phyloP scores from a whole-genome alignment of 306 rosid species.

The Pyrus bretschneideri region DNA sequence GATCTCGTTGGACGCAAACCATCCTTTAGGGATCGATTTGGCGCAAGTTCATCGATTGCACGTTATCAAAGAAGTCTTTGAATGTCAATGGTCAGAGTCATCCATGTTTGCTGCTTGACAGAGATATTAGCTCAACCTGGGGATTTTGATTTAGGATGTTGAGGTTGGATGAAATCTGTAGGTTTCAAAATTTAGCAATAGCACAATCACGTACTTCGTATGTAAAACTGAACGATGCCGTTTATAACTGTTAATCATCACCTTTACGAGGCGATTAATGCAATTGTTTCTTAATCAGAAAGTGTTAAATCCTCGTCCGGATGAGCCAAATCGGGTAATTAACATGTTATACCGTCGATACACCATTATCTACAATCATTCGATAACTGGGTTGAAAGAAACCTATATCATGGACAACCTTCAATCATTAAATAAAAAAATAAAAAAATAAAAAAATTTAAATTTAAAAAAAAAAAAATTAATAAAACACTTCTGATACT shows the following conservation, averaged over 20 bases:
- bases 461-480: no score
- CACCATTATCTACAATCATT: neutral
- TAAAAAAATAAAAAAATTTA: no score
- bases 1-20: conserved; percentile 51
- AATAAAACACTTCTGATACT: no score
- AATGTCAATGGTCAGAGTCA: neutral
- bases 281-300: neutral
- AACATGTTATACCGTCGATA: neutral
- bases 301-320: neutral
- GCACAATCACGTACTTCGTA: no score
- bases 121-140: neutral
- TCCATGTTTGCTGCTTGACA: neutral
- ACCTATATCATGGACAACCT: neutral
- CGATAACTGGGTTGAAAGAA: neutral
- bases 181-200: no score
- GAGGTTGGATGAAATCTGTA: neutral
- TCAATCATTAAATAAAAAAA: no score
- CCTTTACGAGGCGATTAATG: neutral
- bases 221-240: neutral
- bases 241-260: no score
- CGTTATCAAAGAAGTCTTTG: conserved; percentile 64
- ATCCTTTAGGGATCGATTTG: conserved; percentile 29
- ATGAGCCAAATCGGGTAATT: neutral
- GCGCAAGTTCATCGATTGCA: conserved; percentile 32
- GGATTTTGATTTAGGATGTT: neutral